phyloP scores from a whole-genome alignment of 2,329 filamentous ascomycete genomes.

The Hyphodiscus sp. region DNA sequence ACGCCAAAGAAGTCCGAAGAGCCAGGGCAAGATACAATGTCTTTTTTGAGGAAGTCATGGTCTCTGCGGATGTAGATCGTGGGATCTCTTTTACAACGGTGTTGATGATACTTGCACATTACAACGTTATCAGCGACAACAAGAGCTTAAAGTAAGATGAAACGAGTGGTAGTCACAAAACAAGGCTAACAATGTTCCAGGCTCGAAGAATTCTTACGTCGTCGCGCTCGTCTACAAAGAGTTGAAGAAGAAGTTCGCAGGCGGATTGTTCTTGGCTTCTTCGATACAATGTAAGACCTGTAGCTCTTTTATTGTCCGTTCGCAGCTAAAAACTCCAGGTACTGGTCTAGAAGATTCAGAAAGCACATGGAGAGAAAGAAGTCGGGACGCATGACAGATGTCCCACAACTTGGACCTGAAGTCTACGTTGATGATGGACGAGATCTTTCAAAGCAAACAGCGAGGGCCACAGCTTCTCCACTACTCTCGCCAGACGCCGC shows the following conservation, averaged over 20 bases:
- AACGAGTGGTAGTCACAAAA: not conserved
- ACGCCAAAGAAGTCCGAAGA: slow-evolving; percentile 66
- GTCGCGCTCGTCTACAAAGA: slow-evolving; percentile 81
- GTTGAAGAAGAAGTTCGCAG: slow-evolving; percentile 92
- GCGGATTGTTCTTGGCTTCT: slow-evolving; percentile 87
- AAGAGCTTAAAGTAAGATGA: slow-evolving; percentile 72
- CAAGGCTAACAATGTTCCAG: slow-evolving; percentile 1
- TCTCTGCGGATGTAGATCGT: slow-evolving; percentile 80
- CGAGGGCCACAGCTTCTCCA: slow-evolving; percentile 11
- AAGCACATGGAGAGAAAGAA: slow-evolving; percentile 66
- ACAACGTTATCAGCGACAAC: slow-evolving; percentile 97
- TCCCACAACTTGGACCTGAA: slow-evolving; percentile 79
- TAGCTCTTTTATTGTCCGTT: not conserved
- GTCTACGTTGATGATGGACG: slow-evolving; percentile 82
- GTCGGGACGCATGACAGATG: slow-evolving; percentile 65
- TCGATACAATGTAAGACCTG: slow-evolving; percentile 69
- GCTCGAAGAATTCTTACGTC: slow-evolving; percentile 47
- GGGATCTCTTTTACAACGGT: slow-evolving; percentile 90
- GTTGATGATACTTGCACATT: slow-evolving; percentile 92
- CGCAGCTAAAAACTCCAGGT: slow-evolving; percentile 38
- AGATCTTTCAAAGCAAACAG: slow-evolving; percentile 17
- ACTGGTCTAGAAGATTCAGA: slow-evolving; percentile 80
- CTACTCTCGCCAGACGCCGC: slow-evolving; percentile 24
- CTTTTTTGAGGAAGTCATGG: slow-evolving; percentile 96
- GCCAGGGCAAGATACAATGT: slow-evolving; percentile 76